Conservation (phyloP, 148 eudicot genomes). For the Gaultheria prostrata region DNA sequence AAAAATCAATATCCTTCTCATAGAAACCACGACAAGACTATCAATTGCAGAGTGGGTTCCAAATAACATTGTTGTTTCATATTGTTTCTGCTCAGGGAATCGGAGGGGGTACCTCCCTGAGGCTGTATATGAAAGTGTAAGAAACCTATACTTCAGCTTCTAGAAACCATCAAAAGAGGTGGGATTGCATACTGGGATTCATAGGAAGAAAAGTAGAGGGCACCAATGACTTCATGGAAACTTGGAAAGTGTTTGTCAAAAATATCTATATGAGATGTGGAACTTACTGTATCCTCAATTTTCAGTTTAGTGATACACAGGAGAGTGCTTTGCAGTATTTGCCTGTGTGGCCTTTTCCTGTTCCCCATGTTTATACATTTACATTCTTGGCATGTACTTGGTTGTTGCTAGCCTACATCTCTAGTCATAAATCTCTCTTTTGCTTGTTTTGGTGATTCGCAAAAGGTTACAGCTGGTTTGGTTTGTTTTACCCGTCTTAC, state of each 20-base stretch:
- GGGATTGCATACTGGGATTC: background rate
- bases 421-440: background rate
- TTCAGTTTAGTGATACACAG: background rate
- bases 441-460: conserved; percentile 3
- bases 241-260: background rate
- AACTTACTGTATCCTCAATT: background rate
- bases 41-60: background rate
- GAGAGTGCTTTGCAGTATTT: background rate
- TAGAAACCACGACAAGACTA: background rate
- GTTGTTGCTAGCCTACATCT: background rate
- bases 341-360: background rate
- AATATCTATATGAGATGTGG: background rate
- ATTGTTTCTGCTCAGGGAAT: background rate
- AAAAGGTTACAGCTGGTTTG: background rate
- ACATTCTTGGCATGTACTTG: background rate
- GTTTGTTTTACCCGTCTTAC: background rate
- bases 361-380: no score
- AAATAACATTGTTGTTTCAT: background rate
- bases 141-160: background rate
- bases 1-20: background rate
- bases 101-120: background rate
- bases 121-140: background rate
- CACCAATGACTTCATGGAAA: background rate
- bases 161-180: background rate
- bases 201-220: background rate